Conservation (phyloP, 2,329 filamentous ascomycete species). For the Colletotrichum truncatum region DNA sequence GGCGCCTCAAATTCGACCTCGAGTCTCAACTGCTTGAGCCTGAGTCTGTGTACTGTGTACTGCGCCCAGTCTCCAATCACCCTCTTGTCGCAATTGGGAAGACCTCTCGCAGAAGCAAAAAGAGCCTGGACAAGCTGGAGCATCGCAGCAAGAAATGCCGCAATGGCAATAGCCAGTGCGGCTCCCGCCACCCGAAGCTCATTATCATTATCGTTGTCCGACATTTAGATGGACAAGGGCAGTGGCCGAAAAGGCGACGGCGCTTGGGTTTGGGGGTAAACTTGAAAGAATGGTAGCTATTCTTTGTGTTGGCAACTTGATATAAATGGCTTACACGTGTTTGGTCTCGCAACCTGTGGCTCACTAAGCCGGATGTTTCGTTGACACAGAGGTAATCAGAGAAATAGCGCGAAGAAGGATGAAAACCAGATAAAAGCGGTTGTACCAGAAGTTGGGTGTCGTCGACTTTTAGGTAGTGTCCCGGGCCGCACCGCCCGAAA, state of each 20-base stretch:
- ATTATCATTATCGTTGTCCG: neutral
- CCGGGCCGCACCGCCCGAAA: neutral
- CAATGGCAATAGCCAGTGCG: slow-evolving; percentile 4
- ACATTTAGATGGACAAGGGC: too few species aligned
- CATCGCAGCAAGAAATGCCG: neutral
- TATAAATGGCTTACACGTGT: too few species aligned
- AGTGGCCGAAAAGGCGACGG: too few species aligned
- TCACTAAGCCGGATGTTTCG: too few species aligned
- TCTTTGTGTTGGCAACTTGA: too few species aligned
- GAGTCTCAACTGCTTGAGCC: neutral
- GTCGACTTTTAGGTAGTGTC: neutral
- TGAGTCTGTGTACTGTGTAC: neutral
- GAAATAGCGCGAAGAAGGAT: too few species aligned
- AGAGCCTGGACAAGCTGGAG: slow-evolving; percentile 6
- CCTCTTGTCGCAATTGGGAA: neutral
- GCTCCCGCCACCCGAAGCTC: neutral
- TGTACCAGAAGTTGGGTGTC: too few species aligned
- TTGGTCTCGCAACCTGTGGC: too few species aligned
- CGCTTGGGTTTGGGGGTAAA: too few species aligned
- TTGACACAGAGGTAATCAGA: too few species aligned
- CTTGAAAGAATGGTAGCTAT: too few species aligned
- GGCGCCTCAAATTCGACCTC: slow-evolving; percentile 21
- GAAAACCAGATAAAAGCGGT: too few species aligned
- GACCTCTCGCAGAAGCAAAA: neutral
- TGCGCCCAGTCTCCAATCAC: slow-evolving; percentile 16